Evolutionary conservation across 2,329 filamentous ascomycete genomes (phyloP), one percentile per base, ranked within the genome.

Genomic region (Peltaster fructicola): DNA sequence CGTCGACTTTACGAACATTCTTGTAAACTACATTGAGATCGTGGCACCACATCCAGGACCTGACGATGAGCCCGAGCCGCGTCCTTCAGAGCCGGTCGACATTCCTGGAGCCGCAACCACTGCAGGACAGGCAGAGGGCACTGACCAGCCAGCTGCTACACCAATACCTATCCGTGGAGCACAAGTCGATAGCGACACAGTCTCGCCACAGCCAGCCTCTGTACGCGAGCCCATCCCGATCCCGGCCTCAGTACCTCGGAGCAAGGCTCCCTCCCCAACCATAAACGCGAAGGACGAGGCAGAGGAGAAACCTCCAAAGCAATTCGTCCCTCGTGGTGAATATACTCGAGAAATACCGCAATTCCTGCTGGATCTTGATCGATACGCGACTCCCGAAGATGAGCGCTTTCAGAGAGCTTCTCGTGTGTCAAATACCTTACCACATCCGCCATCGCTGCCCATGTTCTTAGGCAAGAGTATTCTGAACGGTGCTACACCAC

Each of bases 11-110:
- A 90, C 82, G 36, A 95, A 95, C 56, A 91, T 92, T 47, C 63
- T 98, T 10, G 85, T 98, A 53, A 98, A 98, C 54, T 98, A 95
- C 49, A 80, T 98, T 44, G 88, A 98, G 56, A 78, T 95, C 33
- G 38, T 41, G 18, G 42, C 44, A 10, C 41, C 39, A 15, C 29
- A 39, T 18, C 37, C 36, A 15, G 15, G 38, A 35, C n/a, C 15
- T 33, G 13, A 37, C 39, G n/a, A n/a, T n/a, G n/a, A n/a, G n/a
- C n/a, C n/a, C n/a, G n/a, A n/a, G n/a, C 7, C 31, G 30, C 13
- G 42, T 33, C 8, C 36, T 40, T 33, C 13, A 20, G 36, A 37
- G 29, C 43, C 44, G 16, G 43, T 45, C 28, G 33, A 36, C 22
- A 45, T 43, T 27, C 41, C 42, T 18, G 42, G 41, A 9, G 39